Base-by-base conservation (phyloP, 371 early-diverging fungal genomes). In the Phascolomyces articulosus region DNA sequence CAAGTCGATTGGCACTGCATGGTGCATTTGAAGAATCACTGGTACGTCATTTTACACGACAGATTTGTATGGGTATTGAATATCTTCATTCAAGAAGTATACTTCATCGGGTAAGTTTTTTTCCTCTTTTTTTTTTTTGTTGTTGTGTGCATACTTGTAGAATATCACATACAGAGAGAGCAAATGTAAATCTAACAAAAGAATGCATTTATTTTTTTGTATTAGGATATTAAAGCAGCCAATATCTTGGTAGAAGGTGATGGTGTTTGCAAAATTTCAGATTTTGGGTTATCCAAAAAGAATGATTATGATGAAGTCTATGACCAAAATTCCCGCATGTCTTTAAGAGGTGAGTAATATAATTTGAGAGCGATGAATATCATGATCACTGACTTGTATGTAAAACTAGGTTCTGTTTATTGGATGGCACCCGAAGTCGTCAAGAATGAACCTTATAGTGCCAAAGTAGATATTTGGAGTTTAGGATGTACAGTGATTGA, bases 201-300 rank as follows among this genome's bases (percentile, higher is more conserved):
- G n/a, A n/a, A n/a, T n/a, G n/a, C n/a, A 38, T 66, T 83, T 82
- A 6, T 13, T 38, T 38, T 13, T 38, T 9, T 9, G 13, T 9
- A 38, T 9, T 18, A 44, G 44, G 88, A 97, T 78, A 96, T 99
- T 72, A 99, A 99, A 79, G 95, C 96, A 29, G 97, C 94, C 21
- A 99, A 99, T 75, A 94, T 91, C 20, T 69, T 92, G 11, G 90
- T 93, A 1, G 90, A 96, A 66, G 91, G 85, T 20, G 89, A 91
- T 38, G 95, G 97, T 38, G 80, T 88, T 0, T 95, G 96, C 68
- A 98, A 98, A 75, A 97, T 99, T 15, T 91, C 95, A 10, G 99
- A 99, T 77, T 99, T 99, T 87, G 99, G 99, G 9, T 87, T 99
- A 8, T 94, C 97, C 3, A 96, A 94, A 70, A 89, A 86, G 73